Base-by-base conservation (phyloP, 495 filamentous ascomycete genomes). In the Tuber borchii region DNA sequence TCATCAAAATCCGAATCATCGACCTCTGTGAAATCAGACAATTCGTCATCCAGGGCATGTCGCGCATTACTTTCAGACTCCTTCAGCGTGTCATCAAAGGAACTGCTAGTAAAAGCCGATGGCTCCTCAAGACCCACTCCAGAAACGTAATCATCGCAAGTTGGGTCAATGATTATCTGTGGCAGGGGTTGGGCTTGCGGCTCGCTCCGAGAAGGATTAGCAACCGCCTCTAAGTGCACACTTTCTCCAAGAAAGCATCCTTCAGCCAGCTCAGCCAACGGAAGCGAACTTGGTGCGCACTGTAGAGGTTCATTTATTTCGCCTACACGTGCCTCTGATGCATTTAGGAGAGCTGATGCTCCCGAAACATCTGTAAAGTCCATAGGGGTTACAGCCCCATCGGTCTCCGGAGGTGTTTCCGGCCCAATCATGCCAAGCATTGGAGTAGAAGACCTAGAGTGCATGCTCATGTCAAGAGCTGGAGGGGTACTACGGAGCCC, bases 361-460 rank as follows among this genome's bases (percentile, higher is more conserved):
- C 56, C n/a, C 26, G n/a, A 65, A 65, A 65, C 56, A 26, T 65
- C 56, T 8, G 56, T 10, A 65, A 65, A 65, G 26, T 65, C 31
- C 56, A 65, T 31, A 31, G 56, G 56, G 16, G 78, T 80, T 31
- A 51, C 71, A 39, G 65, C 76, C n/a, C 73, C 78, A 42, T 70
- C 75, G 7, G 77, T 76, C 44, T 76, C 61, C 39, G 78, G 77
- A 8, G 78, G 77, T 17, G 70, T 71, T 71, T 65, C 56, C 56
- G 56, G 56, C n/a, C 26, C 56, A 17, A 31, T 65, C n/a, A 12
- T 26, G 31, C 56, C 56, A 65, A 65, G 56, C 56, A 65, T 31
- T 16, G 56, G 56, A 31, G 56, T 65, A 31, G 56, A 65, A 65
- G 9, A 65, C 56, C 56, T 31, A 31, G 56, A 65, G 31, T 31